These are phyloP conservation scores for Xylariaceae sp. DNA, from an alignment of 2,329 filamentous ascomycete species.

Conservation along the genomic window DNA sequence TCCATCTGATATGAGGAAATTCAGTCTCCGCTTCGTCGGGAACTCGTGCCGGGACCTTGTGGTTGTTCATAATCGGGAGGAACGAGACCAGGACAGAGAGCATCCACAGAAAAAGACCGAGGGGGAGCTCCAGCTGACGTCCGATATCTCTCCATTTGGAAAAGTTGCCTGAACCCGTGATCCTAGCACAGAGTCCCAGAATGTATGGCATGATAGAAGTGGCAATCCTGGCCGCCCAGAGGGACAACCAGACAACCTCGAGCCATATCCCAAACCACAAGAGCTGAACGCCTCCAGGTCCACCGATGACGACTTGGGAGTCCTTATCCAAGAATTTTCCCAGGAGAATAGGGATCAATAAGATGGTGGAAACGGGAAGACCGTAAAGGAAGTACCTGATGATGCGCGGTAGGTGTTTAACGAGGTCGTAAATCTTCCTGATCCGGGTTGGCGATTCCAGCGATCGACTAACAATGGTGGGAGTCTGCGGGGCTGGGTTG, in stretches of 20 bases:
- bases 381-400: slow-evolving; percentile 69
- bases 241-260: slow-evolving; percentile 83
- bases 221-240: slow-evolving; percentile 67
- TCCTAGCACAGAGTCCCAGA: slow-evolving; percentile 53
- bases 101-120: slow-evolving; percentile 88
- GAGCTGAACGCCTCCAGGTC: slow-evolving; percentile 68
- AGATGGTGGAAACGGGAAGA: slow-evolving; percentile 54
- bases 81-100: slow-evolving; percentile 82
- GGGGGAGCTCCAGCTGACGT: slow-evolving; percentile 75
- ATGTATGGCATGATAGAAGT: slow-evolving; percentile 45
- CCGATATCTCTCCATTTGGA: slow-evolving; percentile 94
- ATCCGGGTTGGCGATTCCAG: slow-evolving; percentile 56
- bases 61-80: slow-evolving; percentile 67
- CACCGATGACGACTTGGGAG: slow-evolving; percentile 48
- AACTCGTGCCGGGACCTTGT: slow-evolving; percentile 37
- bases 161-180: slow-evolving; percentile 74
- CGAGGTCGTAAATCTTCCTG: slow-evolving; percentile 57
- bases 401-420: slow-evolving; percentile 50
- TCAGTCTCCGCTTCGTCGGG: slow-evolving; percentile 40
- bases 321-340: slow-evolving; percentile 50
- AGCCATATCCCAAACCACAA: slow-evolving; percentile 96
- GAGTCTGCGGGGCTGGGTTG: slow-evolving; percentile 24
- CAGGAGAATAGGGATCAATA: slow-evolving; percentile 63
- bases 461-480: slow-evolving; percentile 30
- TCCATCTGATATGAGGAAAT: slow-evolving; percentile 57